A percentile compares a stretch with the other conserved stretches of the same genome.
Conservation (phyloP, 192 early-diverging fungal genomes). For the Coemansia sp. region DNA sequence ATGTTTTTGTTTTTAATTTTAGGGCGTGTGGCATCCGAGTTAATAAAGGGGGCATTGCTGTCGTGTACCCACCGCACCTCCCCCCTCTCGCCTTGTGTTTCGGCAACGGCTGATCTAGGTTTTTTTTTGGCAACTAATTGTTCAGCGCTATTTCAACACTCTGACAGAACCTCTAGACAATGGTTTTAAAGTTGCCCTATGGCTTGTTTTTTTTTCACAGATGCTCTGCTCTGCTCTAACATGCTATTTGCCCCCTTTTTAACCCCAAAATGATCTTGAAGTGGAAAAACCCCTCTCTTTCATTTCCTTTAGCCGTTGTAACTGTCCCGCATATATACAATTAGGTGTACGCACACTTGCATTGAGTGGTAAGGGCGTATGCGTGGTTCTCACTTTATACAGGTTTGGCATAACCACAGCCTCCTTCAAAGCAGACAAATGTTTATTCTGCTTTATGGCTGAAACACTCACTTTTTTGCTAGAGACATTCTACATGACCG, state of each 20-base stretch:
- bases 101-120: not conserved
- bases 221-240: not conserved
- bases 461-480: constrained; percentile 1
- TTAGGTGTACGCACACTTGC: not conserved
- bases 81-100: not conserved
- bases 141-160: not conserved
- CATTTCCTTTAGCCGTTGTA: not conserved
- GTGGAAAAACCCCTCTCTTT: not conserved
- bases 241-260: not conserved
- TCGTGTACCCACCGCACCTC: not conserved
- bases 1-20: constrained; percentile 1
- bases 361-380: not conserved
- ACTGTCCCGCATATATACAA: constrained; percentile 2
- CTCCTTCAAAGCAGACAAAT: not conserved
- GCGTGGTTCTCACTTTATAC: constrained; percentile 3
- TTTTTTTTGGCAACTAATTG: not conserved
- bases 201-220: not conserved
- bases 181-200: not conserved
- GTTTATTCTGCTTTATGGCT: not conserved
- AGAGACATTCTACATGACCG: not conserved
- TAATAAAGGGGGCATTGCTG: not conserved
- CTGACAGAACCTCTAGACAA: not conserved
- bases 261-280: not conserved
- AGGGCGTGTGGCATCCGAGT: not conserved
- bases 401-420: constrained; percentile 11